Conservation (phyloP, 495 filamentous ascomycete species). For the Penicillium diatomitis region DNA sequence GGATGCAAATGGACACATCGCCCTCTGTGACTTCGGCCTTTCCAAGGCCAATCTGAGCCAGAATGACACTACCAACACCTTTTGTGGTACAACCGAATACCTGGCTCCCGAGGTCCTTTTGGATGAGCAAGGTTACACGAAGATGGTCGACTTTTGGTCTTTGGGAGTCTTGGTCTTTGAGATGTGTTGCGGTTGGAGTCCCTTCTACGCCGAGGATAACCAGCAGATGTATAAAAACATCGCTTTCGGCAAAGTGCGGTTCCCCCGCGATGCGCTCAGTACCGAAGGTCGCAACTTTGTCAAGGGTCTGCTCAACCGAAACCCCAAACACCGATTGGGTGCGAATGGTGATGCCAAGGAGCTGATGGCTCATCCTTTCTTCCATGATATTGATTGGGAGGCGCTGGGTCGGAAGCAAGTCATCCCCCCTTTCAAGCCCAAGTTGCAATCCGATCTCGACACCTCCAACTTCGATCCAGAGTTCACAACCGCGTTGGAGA, state of each 20-base stretch:
- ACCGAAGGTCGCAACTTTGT: conserved; percentile 95
- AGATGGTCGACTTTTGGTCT: conserved; percentile 99
- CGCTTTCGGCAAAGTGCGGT: conserved; percentile 94
- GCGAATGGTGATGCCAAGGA: conserved; percentile 89
- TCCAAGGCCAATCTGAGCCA: conserved; percentile 96
- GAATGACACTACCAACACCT: conserved; percentile 96
- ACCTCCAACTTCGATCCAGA: conserved; percentile 98
- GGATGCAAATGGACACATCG: conserved; percentile 79
- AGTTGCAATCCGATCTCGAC: conserved; percentile 87
- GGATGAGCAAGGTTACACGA: conserved; percentile 96
- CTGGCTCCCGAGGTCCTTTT: conserved; percentile 90
- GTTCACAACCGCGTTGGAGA: conserved; percentile 87
- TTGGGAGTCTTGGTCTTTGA: conserved; percentile 96
- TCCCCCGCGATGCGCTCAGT: conserved; percentile 88
- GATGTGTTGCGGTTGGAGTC: conserved; percentile 99
- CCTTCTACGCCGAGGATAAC: conserved; percentile 97
- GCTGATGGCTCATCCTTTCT: conserved; percentile 90
- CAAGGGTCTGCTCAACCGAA: conserved; percentile 92
- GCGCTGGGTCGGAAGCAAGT: conserved; percentile 78
- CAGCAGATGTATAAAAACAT: conserved; percentile 99
- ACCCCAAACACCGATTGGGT: conserved; percentile 89
- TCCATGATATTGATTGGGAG: conserved; percentile 87
- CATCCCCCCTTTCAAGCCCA: conserved; percentile 96
- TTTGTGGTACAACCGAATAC: conserved; percentile 97
- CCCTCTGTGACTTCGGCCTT: conserved; percentile 80